Evolutionary conservation across 176 grass and related monocot species (phyloP).

Genomic region (Otatea glauca): DNA sequence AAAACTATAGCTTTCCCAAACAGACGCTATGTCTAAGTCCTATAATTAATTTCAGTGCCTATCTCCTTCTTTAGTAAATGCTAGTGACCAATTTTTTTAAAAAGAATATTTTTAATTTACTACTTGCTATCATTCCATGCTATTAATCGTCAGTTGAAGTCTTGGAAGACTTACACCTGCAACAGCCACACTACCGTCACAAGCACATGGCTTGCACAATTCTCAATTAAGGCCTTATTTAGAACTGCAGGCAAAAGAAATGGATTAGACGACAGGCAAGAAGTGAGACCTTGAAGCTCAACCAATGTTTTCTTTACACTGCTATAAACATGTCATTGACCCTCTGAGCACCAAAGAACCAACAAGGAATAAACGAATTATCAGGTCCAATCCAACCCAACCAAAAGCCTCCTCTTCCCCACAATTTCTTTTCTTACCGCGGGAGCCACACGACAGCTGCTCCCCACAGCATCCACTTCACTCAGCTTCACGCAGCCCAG

Average conservation of each 20-base stretch:
- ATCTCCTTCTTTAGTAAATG: no score
- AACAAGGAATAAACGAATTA: slow-evolving; percentile 4
- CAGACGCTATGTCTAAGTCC: no score
- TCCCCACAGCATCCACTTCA: no score
- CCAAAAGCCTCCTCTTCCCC: not conserved
- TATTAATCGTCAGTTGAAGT: no score
- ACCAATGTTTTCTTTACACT: not conserved
- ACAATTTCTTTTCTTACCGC: slow-evolving; percentile 17
- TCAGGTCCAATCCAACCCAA: not conserved
- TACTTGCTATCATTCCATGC: no score
- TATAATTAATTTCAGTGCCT: no score
- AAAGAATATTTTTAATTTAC: no score
- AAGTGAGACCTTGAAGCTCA: not conserved
- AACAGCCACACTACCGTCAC: not conserved
- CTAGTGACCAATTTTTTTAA: no score
- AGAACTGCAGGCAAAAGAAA: not conserved
- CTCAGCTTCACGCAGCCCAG: slow-evolving; percentile 50
- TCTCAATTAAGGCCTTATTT: not conserved
- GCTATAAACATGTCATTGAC: not conserved
- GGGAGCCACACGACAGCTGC: slow-evolving; percentile 17
- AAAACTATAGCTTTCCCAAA: no score
- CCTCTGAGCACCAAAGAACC: slow-evolving; percentile 6
- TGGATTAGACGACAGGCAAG: not conserved
- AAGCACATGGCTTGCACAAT: not conserved
- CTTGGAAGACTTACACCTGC: not conserved